phyloP scores from a whole-genome alignment of 2,329 filamentous ascomycete genomes.

The Zymoseptoria crescenta region DNA sequence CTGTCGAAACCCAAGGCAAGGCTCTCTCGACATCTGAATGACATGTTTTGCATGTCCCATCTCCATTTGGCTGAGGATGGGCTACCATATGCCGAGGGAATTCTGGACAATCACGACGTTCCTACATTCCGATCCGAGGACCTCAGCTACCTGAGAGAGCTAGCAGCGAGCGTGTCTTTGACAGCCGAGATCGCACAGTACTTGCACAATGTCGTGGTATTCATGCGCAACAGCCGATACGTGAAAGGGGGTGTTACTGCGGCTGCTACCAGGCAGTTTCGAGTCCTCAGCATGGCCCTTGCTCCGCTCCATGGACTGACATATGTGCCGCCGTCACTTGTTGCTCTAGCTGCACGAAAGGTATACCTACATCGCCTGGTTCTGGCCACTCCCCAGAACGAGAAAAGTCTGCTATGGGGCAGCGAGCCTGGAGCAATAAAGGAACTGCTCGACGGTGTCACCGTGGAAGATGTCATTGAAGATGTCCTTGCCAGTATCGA shows the following conservation, averaged over 20 bases:
- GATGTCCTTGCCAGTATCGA: conserved; percentile 51
- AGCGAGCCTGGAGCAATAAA: conserved; percentile 66
- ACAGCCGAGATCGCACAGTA: conserved; percentile 76
- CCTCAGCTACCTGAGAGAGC: conserved; percentile 53
- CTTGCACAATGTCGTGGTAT: conserved; percentile 78
- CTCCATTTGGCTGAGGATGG: conserved; percentile 67
- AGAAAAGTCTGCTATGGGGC: conserved; percentile 89
- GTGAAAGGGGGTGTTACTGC: conserved; percentile 72
- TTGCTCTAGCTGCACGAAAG: conserved; percentile 75
- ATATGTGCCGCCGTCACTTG: conserved; percentile 76
- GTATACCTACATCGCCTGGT: conserved; percentile 78
- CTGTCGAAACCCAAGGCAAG: conserved; percentile 30
- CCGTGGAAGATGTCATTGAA: conserved; percentile 50
- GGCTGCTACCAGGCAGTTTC: conserved; percentile 67
- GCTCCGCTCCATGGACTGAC: conserved; percentile 73
- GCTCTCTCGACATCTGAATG: conserved; percentile 51
- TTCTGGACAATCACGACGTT: conserved; percentile 31
- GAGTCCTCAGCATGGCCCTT: conserved; percentile 50
- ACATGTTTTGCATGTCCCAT: conserved; percentile 82
- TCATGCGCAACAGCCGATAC: conserved; percentile 79
- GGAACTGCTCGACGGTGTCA: conserved; percentile 54
- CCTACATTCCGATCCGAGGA: conserved; percentile 25
- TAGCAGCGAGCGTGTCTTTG: conserved; percentile 52
- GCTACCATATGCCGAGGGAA: conserved; percentile 62
- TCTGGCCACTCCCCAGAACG: conserved; percentile 60